Evolutionary conservation across 148 eudicot genomes (phyloP), one percentile per base, ranked within the genome.

Genomic region (Bassia scoparia): DNA sequence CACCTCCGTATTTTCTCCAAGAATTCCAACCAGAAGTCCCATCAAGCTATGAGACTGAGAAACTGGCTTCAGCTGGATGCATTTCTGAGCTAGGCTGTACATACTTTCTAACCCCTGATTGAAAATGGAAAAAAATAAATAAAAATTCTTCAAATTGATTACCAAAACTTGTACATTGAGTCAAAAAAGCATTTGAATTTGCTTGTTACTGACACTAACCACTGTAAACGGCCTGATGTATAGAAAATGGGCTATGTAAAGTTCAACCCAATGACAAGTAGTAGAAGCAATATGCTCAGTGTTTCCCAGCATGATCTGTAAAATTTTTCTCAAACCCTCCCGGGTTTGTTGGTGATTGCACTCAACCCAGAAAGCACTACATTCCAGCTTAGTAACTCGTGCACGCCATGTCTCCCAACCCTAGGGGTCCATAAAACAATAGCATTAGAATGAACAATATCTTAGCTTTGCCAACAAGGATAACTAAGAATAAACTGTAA

Each of bases 321-420:
- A 80, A 84, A 96, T 70, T 72, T 79, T 90, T 81, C 90, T 86
- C 83, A 96, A 78, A 33, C 92, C 94, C 44, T 83, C 92, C 71
- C 78, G 83, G 61, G 99, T 90, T 73, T 78, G 83, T 73, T 73
- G 82, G 77, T 92, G 99, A 62, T 70, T 89, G 82, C 99, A 96
- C 70, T 92, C 94, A 79, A 90, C 84, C 99, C 99, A 96, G 84
- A 76, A 96, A 76, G 87, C 79, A 87, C 96, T 92, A 83, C 97
- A 92, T 62, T 96, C 96, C 83, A 96, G 80, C 82, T 96, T 96
- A 49, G 88, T 88, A 70, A 96, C 84, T 83, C 93, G 90, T 74
- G 74, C 84, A 71, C 94, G 84, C 99, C 99, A 96, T 69, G 81
- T 96, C 79, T 96, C 99, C 96, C 96, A 92, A 56, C 92, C 99